Evolutionary conservation across 352 stramenopile genomes (phyloP), one percentile per base, ranked within the genome.

Genomic region (Pythium volutum): DNA sequence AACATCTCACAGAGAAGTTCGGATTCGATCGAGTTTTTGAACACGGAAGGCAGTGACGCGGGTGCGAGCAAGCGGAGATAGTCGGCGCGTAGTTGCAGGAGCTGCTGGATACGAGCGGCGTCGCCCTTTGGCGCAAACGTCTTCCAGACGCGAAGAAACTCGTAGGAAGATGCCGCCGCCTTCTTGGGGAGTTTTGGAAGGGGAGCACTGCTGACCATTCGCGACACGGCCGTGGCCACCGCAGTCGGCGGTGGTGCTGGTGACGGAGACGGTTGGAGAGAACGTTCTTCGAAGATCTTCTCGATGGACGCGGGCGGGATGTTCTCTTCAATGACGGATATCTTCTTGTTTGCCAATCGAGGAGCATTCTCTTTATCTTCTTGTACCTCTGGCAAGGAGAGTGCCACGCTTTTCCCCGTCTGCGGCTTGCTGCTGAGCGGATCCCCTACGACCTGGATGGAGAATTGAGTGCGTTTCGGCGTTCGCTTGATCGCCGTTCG

Each of bases 71-170:
- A 59, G 14, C 63, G 69, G 33, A 93, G 62, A 49, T 92, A 92
- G 2, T 68, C 55, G 2, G 62, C 71, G 0, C 84, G 77, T n/a
- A 90, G 41, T 0, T 59, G 42, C 2, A 81, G 60, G 46, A 85
- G 54, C 22, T 71, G 65, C 12, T 38, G 38, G 9, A 54, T 62
- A 11, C 71, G 65, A 4, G 71, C 70, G 1, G 41, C 31, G 46
- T 79, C 65, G n/a, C 75, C 76, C 47, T 77, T 80, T 8, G 75
- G 63, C 25, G 53, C 71, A 22, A 95, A 66, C 14, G 73, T 79
- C 45, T 90, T 89, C 87, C 87, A 95, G 27, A 94, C 78, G 5
- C 83, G 80, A 34, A 54, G 49, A 50, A 95, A 93, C 64, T 93
- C 86, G 60, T 93, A 95, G 23, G 84, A 85, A 25, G 82, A 89